Base-by-base conservation (phyloP, 305 asterid genomes). In the Fraxinus greggii region DNA sequence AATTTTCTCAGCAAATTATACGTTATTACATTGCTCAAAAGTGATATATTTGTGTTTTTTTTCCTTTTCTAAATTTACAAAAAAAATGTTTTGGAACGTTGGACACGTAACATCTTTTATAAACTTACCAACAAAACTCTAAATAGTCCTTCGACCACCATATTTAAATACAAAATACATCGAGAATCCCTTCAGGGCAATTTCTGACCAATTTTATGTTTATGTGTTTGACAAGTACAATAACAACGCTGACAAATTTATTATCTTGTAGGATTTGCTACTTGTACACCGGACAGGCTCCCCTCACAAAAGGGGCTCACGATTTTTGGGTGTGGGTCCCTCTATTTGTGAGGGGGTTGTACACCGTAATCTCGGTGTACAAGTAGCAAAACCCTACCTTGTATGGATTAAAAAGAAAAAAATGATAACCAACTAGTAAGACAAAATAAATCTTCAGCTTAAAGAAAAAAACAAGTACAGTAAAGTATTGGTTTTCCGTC, bases 361-460 rank as follows among this genome's bases (percentile, higher is more conserved):
- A 36, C 2, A 36, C 10, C 2, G 0, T 0, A 36, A 7, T 0
- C 2, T 4, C 40, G 0, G 8, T 36, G 40, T 36, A 36, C 10
- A 7, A 36, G 0, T 36, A 36, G 12, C 42, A 36, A 36, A 36
- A 36, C 1, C 12, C 2, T 36, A 36, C 10, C 10, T 7, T 7
- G 73, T 42, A 63, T 24, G n/a, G 7, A 8, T 23, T n/a, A n/a
- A n/a, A n/a, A n/a, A n/a, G n/a, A 63, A 63, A 63, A 7, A 65
- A 23, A 65, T 65, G 72, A 65, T 65, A 8, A 65, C 35, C 6
- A 3, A 2, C 0, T 77, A 38, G 76, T 72, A 3, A 26, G 8
- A 17, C 32, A 32, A 23, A 81, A 31, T 28, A 84, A 92, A 81
- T 80, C 95, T 85, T 93, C 77, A 82, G 78, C 98, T 95, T 93